A percentile compares a stretch with the other conserved stretches of the same genome.
These are phyloP conservation scores for Solanum chiquidenum DNA, from an alignment of 257 asterid genomes.

Conservation along the genomic window DNA sequence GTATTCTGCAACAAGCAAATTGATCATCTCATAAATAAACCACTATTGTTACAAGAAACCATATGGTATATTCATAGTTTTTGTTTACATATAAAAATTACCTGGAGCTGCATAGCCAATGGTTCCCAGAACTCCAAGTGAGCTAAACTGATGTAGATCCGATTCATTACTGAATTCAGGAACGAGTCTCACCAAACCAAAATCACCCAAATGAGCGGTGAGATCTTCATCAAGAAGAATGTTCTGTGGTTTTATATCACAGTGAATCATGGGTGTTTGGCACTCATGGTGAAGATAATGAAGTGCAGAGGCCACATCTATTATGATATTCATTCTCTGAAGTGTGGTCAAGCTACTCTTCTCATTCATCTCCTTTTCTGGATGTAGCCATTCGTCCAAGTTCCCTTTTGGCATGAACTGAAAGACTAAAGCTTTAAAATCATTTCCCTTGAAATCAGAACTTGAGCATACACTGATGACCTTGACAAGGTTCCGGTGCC, in stretches of 20 bases:
- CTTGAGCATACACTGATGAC: constrained; percentile 45
- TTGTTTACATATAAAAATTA: neutral
- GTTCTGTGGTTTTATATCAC: constrained; percentile 43
- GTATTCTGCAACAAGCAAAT: constrained; percentile 17
- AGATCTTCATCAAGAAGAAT: constrained; percentile 17
- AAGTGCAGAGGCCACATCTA: constrained; percentile 35
- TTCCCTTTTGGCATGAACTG: constrained; percentile 38
- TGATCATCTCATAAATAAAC: neutral
- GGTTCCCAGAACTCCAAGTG: constrained; percentile 34
- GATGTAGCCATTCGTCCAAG: constrained; percentile 41
- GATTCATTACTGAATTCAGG: neutral
- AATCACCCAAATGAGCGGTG: neutral
- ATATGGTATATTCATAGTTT: neutral
- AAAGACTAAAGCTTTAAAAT: constrained; percentile 37
- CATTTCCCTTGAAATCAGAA: constrained; percentile 27
- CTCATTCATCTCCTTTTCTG: constrained; percentile 1
- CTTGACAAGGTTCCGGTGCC: constrained; percentile 40
- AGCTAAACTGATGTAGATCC: constrained; percentile 14
- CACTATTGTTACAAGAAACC: neutral
- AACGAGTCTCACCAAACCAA: neutral
- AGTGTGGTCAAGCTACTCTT: constrained; percentile 13
- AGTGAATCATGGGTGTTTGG: constrained; percentile 25
- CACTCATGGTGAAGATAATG: constrained; percentile 37
- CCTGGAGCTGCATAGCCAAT: constrained; percentile 51
- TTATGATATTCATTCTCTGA: constrained; percentile 27